Base-by-base conservation (phyloP, 768 basidiomycete species). In the Lepiota venenata region DNA sequence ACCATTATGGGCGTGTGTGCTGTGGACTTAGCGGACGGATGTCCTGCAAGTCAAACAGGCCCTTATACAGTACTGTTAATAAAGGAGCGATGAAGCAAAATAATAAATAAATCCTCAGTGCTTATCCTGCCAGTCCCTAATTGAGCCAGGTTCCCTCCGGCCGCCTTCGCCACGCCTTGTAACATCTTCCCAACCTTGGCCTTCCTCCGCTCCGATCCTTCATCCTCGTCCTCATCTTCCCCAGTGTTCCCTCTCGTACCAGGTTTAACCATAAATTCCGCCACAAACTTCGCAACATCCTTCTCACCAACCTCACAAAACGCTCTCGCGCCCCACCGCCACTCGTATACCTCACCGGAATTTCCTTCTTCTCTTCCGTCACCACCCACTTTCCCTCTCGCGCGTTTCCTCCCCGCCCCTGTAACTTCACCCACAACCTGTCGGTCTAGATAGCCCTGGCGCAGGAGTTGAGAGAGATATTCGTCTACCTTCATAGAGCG, bases 281-380 rank as follows among this genome's bases (percentile, higher is more conserved):
- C 84, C 1, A 96, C 76, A 62, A 96, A 96, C 51, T 70, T 71
- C 1, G 84, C 89, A 8, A 94, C 73, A 11, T 76, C 84, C 55
- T 76, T 70, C 68, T 98, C 95, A 1, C 91, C 87, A 3, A 97
- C 81, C 69, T 98, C 95, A 29, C 81, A 81, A 37, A 87, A 80
- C 1, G 93, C 85, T 25, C 91, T 78, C 22, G 78, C 72, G 2
- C 93, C 94, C 94, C 94, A 98, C 15, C 83, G 80, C 92, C 91
- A 93, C 63, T 93, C 90, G 56, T 75, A 81, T 14, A 71, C 68
- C 12, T 69, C 67, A 14, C 46, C 53, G 35, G 47, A 14, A n/a
- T 74, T 78, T 6, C 70, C 60, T 16, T 69, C 69, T 12, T 56
- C 54, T 14, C 56, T 44, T 22, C 44, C 29, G 12, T 45, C 36